Evolutionary conservation across 495 filamentous ascomycete genomes (phyloP).

Genomic region (Halenospora varia): DNA sequence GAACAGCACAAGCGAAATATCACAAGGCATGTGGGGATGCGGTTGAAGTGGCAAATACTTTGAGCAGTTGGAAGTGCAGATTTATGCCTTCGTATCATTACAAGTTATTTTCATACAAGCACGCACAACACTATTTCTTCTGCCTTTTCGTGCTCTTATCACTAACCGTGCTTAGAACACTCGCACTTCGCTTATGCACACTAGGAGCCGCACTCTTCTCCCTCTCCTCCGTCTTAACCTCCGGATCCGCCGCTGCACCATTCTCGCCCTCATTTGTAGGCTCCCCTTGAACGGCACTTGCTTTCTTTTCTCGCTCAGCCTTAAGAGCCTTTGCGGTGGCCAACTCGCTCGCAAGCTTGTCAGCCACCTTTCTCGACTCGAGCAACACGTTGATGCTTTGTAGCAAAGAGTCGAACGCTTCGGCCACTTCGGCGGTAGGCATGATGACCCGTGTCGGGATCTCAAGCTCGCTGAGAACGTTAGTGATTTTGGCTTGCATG

Average conservation of each 20-base stretch:
- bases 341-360: constrained; percentile 85
- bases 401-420: constrained; percentile 78
- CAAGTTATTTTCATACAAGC: not conserved
- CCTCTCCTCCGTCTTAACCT: constrained; percentile 23
- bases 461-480: constrained; percentile 72
- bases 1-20: no score
- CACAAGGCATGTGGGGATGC: no score
- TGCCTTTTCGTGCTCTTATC: constrained; percentile 69
- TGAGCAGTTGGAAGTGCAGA: not conserved
- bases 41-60: no score
- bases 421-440: constrained; percentile 77
- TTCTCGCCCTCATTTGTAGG: constrained; percentile 12
- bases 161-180: constrained; percentile 64
- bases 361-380: constrained; percentile 75
- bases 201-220: constrained; percentile 18
- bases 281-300: constrained; percentile 17
- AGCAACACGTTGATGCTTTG: constrained; percentile 68
- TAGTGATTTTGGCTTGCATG: constrained; percentile 75
- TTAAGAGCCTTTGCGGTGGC: constrained; percentile 62
- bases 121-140: constrained; percentile 53
- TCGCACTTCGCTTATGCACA: constrained; percentile 65
- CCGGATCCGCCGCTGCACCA: constrained; percentile 24
- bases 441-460: constrained; percentile 75
- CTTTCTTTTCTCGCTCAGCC: constrained; percentile 53
- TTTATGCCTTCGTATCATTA: not conserved